Percentiles rank a stretch among this genome's conserved stretches.
phyloP scores from a whole-genome alignment of 345 rosid genomes.

The Brassica rapa region DNA sequence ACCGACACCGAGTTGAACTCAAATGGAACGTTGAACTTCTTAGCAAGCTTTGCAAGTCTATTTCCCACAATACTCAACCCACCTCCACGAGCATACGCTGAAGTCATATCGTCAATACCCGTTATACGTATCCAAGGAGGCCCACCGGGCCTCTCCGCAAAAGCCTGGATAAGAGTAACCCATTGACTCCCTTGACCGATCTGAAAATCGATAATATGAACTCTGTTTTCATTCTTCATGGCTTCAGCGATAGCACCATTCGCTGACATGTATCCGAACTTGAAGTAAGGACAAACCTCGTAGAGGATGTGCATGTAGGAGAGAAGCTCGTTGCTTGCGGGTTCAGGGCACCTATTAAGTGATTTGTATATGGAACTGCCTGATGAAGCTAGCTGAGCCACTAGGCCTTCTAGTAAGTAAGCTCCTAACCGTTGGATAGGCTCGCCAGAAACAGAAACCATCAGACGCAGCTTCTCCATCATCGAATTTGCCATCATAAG shows the following conservation, averaged over 20 bases:
- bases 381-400: neutral
- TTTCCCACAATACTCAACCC: neutral
- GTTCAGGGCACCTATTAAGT: neutral
- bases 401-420: neutral
- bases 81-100: neutral
- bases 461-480: neutral
- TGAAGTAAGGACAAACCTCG: neutral
- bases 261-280: neutral
- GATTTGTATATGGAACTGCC: neutral
- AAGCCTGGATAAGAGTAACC: neutral
- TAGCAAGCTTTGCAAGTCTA: neutral
- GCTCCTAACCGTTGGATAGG: slow-evolving; percentile 1
- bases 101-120: neutral
- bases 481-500: neutral
- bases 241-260: neutral
- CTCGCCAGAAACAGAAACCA: neutral
- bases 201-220: neutral
- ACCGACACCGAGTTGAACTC: neutral
- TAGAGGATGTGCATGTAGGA: neutral
- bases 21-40: neutral
- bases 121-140: neutral
- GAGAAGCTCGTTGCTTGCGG: neutral
- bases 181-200: slow-evolving; percentile 1
- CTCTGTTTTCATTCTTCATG: neutral
- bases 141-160: slow-evolving; percentile 2